Evolutionary conservation across 805 yeast genomes (phyloP).

Genomic region (Candida ascalaphidarum): DNA sequence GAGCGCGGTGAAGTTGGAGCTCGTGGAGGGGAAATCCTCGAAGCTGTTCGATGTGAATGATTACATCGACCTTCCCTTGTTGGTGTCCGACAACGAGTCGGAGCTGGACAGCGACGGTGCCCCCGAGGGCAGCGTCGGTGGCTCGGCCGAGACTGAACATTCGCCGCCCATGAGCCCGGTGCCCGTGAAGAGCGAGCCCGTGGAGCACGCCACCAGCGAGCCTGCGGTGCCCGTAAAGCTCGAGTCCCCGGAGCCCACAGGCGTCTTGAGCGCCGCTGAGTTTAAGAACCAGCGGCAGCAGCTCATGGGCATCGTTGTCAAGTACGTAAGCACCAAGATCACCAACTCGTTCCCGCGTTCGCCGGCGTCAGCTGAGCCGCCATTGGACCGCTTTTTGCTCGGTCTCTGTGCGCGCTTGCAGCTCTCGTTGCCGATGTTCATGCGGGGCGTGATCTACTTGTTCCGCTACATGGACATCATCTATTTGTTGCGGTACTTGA

Average conservation of each 20-base stretch:
- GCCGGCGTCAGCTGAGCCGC: conserved; percentile 13
- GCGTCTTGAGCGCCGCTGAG: conserved; percentile 8
- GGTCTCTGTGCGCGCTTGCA: conserved; percentile 29
- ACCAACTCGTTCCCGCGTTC: conserved; percentile 34
- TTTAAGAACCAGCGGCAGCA: conserved; percentile 24
- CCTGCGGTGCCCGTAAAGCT: conserved; percentile 1
- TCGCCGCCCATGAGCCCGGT: background rate
- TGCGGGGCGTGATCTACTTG: conserved; percentile 33
- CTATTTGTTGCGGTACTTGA: conserved; percentile 34
- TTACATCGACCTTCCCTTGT: conserved; percentile 26
- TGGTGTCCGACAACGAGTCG: conserved; percentile 24
- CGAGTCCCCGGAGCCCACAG: background rate
- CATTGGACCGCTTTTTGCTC: conserved; percentile 31
- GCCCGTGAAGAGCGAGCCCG: background rate
- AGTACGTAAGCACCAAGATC: conserved; percentile 34
- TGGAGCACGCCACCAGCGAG: background rate
- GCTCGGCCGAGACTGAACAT: conserved; percentile 1
- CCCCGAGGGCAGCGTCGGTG: conserved; percentile 4
- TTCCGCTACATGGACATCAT: conserved; percentile 40
- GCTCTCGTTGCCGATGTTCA: conserved; percentile 24
- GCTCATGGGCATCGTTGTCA: conserved; percentile 33
- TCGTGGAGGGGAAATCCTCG: too few relatives aligned
- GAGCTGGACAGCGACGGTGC: conserved; percentile 18
- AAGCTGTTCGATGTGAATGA: too few relatives aligned
- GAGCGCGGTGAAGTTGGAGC: too few relatives aligned